Percentiles rank a stretch among this genome's conserved stretches.
Conservation (phyloP, 306 rosid genomes). For the Oxytropis ochrocephala region DNA sequence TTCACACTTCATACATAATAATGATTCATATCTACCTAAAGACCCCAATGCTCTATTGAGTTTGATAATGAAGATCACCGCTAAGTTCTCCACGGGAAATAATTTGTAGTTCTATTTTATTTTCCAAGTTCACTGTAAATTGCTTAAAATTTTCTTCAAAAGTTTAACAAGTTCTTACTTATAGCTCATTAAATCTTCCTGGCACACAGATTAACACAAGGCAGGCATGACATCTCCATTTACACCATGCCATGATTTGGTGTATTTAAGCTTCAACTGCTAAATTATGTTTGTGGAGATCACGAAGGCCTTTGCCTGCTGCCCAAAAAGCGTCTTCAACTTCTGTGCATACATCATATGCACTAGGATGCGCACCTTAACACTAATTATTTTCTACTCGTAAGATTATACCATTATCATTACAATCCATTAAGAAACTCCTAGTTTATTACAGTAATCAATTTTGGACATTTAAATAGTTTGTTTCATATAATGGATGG, state of each 20-base stretch:
- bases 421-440: neutral
- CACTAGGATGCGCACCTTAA: neutral
- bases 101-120: neutral
- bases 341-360: neutral
- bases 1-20: neutral
- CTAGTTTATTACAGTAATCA: neutral
- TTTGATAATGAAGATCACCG: neutral
- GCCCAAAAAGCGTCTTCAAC: neutral
- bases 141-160: conserved; percentile 7
- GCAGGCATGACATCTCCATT: neutral
- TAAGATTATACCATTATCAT: neutral
- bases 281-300: neutral
- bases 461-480: neutral
- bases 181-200: neutral
- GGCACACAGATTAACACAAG: neutral
- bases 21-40: neutral
- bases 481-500: neutral
- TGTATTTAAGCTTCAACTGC: neutral
- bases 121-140: neutral
- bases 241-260: neutral
- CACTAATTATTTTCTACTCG: neutral
- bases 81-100: neutral
- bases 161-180: neutral
- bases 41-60: neutral
- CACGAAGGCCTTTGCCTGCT: neutral